These are phyloP conservation scores for Colletotrichum acutatum DNA, from an alignment of 2,329 filamentous ascomycete species.

Conservation along the genomic window DNA sequence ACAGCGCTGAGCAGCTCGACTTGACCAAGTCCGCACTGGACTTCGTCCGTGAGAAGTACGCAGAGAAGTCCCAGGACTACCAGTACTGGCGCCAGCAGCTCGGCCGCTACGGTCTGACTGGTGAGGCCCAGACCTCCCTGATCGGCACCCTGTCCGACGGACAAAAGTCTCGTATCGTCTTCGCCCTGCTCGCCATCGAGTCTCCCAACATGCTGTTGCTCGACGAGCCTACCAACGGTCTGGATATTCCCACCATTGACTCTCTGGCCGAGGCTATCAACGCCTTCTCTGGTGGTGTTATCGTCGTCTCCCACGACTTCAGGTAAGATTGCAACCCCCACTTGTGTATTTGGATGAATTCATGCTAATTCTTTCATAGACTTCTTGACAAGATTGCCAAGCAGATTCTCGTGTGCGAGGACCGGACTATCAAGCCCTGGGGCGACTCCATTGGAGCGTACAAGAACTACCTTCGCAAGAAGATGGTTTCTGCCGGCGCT, in stretches of 20 bases:
- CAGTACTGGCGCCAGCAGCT: constrained; percentile 99
- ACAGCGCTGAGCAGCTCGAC: constrained; percentile 98
- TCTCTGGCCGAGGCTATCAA: constrained; percentile 98
- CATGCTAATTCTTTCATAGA: constrained; percentile 58
- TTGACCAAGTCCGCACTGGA: constrained; percentile 97
- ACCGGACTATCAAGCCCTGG: constrained; percentile 93
- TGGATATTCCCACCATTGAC: constrained; percentile 99
- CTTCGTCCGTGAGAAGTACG: constrained; percentile 97
- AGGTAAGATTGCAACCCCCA: constrained; percentile 68
- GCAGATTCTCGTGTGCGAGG: constrained; percentile 99
- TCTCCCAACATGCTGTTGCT: constrained; percentile 96
- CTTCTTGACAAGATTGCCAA: constrained; percentile 99
- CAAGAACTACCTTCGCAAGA: constrained; percentile 99
- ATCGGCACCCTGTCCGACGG: constrained; percentile 99
- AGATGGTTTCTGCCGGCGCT: constrained; percentile 91
- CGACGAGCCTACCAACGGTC: constrained; percentile 98
- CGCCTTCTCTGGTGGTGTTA: constrained; percentile 93
- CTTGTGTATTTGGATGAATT: not conserved
- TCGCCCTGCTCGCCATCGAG: constrained; percentile 95
- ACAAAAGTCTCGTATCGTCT: constrained; percentile 98
- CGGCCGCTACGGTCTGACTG: constrained; percentile 91
- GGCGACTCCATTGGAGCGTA: constrained; percentile 90
- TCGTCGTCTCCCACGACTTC: constrained; percentile 99
- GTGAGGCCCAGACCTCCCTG: constrained; percentile 93
- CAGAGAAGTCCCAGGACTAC: constrained; percentile 91